These are phyloP conservation scores for Picochlorum sp. DNA, from an alignment of 139 green algal species.

Conservation along the genomic window DNA sequence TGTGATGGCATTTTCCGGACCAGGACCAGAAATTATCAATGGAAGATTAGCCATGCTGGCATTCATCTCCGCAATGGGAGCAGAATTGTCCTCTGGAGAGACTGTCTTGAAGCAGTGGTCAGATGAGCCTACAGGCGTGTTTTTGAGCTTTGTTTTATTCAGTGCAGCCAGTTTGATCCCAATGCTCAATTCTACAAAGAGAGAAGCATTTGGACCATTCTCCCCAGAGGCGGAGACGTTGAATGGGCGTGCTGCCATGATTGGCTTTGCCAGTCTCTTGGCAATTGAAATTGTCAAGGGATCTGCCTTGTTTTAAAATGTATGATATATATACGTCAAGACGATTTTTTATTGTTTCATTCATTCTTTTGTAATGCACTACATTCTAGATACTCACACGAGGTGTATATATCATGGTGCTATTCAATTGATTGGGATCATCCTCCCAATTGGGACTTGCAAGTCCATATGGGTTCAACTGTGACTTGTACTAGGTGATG, in stretches of 20 bases:
- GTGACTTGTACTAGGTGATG: too few species aligned
- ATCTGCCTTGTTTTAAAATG: slow-evolving; percentile 25
- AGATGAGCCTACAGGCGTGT: slow-evolving; percentile 21
- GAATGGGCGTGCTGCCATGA: slow-evolving; percentile 41
- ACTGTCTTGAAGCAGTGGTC: slow-evolving; percentile 29
- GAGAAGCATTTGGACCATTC: slow-evolving; percentile 26
- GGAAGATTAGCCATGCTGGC: slow-evolving; percentile 47
- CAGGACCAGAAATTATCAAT: slow-evolving; percentile 51
- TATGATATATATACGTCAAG: neutral
- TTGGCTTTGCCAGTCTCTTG: slow-evolving; percentile 36
- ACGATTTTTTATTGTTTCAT: neutral
- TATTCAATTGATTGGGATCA: too few species aligned
- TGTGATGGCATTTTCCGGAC: slow-evolving; percentile 40
- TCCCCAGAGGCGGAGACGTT: slow-evolving; percentile 25
- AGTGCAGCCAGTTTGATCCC: slow-evolving; percentile 4
- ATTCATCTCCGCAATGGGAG: slow-evolving; percentile 33
- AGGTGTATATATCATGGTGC: too few species aligned
- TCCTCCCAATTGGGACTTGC: too few species aligned
- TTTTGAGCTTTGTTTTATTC: slow-evolving; percentile 21
- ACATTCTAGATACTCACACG: too few species aligned
- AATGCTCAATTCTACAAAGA: slow-evolving; percentile 19
- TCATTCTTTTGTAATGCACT: too few species aligned
- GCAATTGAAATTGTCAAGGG: slow-evolving; percentile 24
- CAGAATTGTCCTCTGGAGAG: slow-evolving; percentile 37
- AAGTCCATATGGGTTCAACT: too few species aligned